Conservation (phyloP, 495 filamentous ascomycete species). For the Penicillium turbatum region DNA sequence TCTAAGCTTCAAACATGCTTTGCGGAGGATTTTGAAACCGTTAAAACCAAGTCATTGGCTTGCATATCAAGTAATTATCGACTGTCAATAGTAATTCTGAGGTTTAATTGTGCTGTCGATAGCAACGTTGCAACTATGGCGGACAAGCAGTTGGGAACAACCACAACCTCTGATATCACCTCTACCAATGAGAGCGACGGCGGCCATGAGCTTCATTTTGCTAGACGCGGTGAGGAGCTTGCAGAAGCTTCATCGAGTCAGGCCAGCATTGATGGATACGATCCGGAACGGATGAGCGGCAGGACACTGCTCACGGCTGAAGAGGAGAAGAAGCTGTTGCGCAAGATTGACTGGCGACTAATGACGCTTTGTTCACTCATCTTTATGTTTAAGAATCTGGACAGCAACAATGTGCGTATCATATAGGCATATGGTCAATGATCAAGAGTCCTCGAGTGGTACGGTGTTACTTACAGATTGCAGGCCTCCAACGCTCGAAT, state of each 20-base stretch:
- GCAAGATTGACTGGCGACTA: constrained; percentile 44
- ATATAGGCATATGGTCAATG: not conserved
- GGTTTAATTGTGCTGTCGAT: not conserved
- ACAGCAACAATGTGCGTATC: constrained; percentile 35
- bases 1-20: not conserved
- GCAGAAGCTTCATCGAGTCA: constrained; percentile 21
- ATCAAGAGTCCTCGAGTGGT: not conserved
- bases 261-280: constrained; percentile 35
- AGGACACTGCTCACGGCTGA: constrained; percentile 33
- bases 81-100: not conserved
- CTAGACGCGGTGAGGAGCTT: constrained; percentile 14
- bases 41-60: not conserved
- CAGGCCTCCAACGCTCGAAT: constrained; percentile 41
- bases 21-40: constrained; percentile 6
- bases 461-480: not conserved
- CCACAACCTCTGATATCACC: constrained; percentile 11
- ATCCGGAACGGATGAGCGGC: constrained; percentile 38
- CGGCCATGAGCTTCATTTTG: constrained; percentile 22
- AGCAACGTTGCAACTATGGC: not conserved
- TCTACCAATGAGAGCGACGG: constrained; percentile 22
- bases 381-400: constrained; percentile 44
- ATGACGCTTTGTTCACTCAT: constrained; percentile 42
- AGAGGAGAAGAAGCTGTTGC: constrained; percentile 42
- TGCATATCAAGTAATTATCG: not conserved
- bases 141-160: constrained; percentile 5